Evolutionary conservation across 768 basidiomycete species (phyloP).

Genomic region (Calvatia gigantea): DNA sequence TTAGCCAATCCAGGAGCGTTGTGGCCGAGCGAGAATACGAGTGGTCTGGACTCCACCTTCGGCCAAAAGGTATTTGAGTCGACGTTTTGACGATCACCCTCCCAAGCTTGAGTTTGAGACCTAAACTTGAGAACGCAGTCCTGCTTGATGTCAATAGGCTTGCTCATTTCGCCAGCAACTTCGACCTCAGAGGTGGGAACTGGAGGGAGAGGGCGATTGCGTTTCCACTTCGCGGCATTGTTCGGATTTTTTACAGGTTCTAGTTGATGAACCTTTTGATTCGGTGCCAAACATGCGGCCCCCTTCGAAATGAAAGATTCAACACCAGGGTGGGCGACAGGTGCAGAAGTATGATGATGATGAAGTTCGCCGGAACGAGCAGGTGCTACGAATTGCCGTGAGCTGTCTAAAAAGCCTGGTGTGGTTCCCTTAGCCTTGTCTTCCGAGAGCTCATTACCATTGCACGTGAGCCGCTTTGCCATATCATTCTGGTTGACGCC

Average conservation of each 20-base stretch:
- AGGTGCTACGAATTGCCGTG: conserved; percentile 60
- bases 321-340: conserved; percentile 8
- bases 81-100: not conserved
- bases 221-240: not conserved
- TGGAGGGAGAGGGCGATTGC: conserved; percentile 28
- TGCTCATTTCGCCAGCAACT: not conserved
- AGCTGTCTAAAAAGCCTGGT: conserved; percentile 34
- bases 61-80: not conserved
- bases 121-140: not conserved
- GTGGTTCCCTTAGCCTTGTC: conserved; percentile 3
- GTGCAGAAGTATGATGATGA: not conserved
- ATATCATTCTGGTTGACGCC: conserved; percentile 30
- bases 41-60: not conserved
- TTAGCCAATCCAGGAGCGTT: not conserved
- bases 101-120: not conserved
- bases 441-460: conserved; percentile 19
- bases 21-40: conserved; percentile 11
- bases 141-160: not conserved
- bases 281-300: conserved; percentile 10
- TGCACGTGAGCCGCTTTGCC: conserved; percentile 32
- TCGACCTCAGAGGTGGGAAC: conserved; percentile 55
- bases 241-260: conserved; percentile 22
- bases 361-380: conserved; percentile 37
- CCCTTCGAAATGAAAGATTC: conserved; percentile 17
- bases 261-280: conserved; percentile 23